Evolutionary conservation across 441 rosid species (phyloP), one percentile per base, ranked within the genome.

Genomic region (Aquilaria agallochum): DNA sequence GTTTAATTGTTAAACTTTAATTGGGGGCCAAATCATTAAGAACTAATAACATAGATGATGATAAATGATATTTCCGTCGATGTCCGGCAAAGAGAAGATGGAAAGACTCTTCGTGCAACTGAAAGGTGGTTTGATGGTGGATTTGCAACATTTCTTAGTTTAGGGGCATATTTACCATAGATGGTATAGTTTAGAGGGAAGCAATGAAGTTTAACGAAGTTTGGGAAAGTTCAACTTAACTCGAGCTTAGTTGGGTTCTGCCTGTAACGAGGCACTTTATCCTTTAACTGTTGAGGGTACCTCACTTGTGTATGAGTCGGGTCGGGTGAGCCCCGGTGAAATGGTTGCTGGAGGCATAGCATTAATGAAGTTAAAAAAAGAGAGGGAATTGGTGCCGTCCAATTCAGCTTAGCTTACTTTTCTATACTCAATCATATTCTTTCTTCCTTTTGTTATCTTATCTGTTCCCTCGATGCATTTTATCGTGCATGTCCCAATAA

Each of bases 301-400:
- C 1, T 20, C 27, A 20, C 27, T 20, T 20, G 27, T 20, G 27
- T 20, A 20, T 20, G 27, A 20, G 27, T 20, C 27, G 27, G 27
- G 27, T 20, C 27, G 27, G 27, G 27, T 20, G 27, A 20, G 27
- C 27, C 27, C 27, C 1, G 27, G 27, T 20, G 27, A 20, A 1
- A 20, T 20, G 27, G 27, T 20, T 20, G 27, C 27, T 20, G 50
- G 57, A 56, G 61, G 20, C 42, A 45, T 4, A 13, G 50, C 27
- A 20, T 20, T 20, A 20, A 20, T 20, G 27, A 20, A 1, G 1
- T 20, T 20, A 20, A 20, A 20, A 20, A 64, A 70, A 75, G 68
- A 73, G 78, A 51, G 71, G 59, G 48, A 59, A 59, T 67, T 9
- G 63, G 76, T 71, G 78, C 63, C 58, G 74, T 68, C 69, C 78